These are phyloP conservation scores for Andrographis paniculata DNA, from an alignment of 305 asterid genomes.

Conservation along the genomic window DNA sequence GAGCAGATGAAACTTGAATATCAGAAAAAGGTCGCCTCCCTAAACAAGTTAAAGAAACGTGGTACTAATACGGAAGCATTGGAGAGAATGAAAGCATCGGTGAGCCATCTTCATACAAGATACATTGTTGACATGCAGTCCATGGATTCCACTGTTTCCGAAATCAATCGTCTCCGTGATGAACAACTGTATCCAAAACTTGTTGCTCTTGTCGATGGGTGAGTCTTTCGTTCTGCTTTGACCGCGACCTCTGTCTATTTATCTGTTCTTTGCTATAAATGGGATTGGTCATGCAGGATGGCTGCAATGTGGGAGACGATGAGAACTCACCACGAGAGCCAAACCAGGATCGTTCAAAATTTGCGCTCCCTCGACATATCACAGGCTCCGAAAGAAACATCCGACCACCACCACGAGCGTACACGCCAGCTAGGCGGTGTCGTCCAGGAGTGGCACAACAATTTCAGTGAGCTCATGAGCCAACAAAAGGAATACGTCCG, in stretches of 20 bases:
- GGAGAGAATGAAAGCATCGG: slow-evolving; percentile 94
- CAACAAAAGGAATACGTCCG: slow-evolving; percentile 66
- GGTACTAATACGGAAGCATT: slow-evolving; percentile 66
- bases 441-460: slow-evolving; percentile 70
- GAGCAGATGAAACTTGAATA: slow-evolving; percentile 97
- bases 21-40: slow-evolving; percentile 68
- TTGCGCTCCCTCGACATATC: slow-evolving; percentile 49
- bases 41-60: slow-evolving; percentile 85
- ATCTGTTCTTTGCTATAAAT: slow-evolving; percentile 3
- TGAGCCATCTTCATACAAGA: slow-evolving; percentile 96
- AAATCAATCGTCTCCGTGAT: slow-evolving; percentile 90
- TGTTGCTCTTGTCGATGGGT: slow-evolving; percentile 81
- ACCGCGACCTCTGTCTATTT: slow-evolving; percentile 11
- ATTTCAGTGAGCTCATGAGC: slow-evolving; percentile 60
- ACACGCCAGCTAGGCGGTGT: slow-evolving; percentile 76
- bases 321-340: slow-evolving; percentile 56
- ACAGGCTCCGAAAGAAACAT: slow-evolving; percentile 77
- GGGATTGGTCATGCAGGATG: slow-evolving; percentile 48
- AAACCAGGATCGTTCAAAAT: slow-evolving; percentile 54
- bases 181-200: slow-evolving; percentile 88
- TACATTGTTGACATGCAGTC: slow-evolving; percentile 99
- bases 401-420: slow-evolving; percentile 77
- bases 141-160: slow-evolving; percentile 98
- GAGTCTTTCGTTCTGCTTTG: slow-evolving; percentile 28
- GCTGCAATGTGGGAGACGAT: slow-evolving; percentile 90